Evolutionary conservation across 2,329 filamentous ascomycete genomes (phyloP), one percentile per base, ranked within the genome.

Genomic region (Cladosporium sp.): DNA sequence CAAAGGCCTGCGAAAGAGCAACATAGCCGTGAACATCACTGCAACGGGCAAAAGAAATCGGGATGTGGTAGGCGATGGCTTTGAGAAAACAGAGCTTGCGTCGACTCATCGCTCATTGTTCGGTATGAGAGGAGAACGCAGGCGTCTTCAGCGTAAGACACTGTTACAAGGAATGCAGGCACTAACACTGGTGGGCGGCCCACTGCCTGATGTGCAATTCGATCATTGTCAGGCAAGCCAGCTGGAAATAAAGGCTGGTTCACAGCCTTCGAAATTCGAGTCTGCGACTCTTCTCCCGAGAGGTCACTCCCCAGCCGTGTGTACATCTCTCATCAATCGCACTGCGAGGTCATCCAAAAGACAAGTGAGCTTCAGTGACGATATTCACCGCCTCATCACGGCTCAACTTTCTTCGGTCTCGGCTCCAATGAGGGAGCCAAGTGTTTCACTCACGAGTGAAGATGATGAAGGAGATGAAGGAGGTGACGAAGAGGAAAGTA

Each of bases 181-280:
- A 20, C 48, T 50, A 7, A 50, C 18, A 13, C 48, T 50, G n/a
- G 33, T 12, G 15, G 39, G 32, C 16, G 62, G 62, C 0, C 62
- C 59, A 11, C 41, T 64, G 18, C 62, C 61, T n/a, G 57, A 58
- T 3, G 59, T 62, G 2, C 32, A 52, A 2, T 62, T 63, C 15
- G 22, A 27, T 4, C 22, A 27, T 27, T 27, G 22, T 9, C 4
- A 27, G 22, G 9, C 22, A 27, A 27, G 22, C 22, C 22, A 27
- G 22, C 22, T 27, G 5, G 22, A 27, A 9, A 4, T 27, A 4
- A 27, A 27, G 22, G 22, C 5, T 27, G 22, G 22, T 27, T n/a
- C 5, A 27, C 22, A 9, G 22, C 22, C 22, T 27, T 27, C 22
- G 22, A 27, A 27, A 27, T 4, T 9, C 9, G 22, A 27, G 9